Evolutionary conservation across 2,329 filamentous ascomycete genomes (phyloP).

Genomic region (Pestalotiopsis sp.): DNA sequence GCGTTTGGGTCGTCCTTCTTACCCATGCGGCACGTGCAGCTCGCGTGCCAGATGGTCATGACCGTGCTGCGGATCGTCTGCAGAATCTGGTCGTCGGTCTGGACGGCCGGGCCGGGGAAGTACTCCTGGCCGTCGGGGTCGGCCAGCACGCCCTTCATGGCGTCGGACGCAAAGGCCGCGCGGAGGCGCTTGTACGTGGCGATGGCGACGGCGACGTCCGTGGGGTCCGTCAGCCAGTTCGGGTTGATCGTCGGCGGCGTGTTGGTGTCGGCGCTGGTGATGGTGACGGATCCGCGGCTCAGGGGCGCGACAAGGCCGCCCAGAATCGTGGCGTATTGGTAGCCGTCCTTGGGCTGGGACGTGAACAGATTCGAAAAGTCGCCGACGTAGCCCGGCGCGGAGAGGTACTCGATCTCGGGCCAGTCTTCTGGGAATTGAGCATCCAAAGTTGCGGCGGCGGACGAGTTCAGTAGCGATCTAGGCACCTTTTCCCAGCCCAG

Average conservation of each 20-base stretch:
- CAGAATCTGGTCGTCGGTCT: constrained; percentile 16
- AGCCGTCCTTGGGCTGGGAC: constrained; percentile 17
- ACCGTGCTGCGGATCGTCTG: constrained; percentile 11
- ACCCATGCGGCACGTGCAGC: constrained; percentile 22
- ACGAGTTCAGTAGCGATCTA: background rate
- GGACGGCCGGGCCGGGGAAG: constrained; percentile 11
- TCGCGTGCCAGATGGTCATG: constrained; percentile 20
- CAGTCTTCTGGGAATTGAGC: constrained; percentile 29
- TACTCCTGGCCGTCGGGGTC: constrained; percentile 3
- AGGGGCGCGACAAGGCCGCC: constrained; percentile 6
- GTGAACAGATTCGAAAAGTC: constrained; percentile 11
- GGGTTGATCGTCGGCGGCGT: constrained; percentile 40
- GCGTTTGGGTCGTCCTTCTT: constrained; percentile 15
- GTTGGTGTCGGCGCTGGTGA: constrained; percentile 13
- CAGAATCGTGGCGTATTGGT: constrained; percentile 18
- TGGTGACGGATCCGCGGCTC: constrained; percentile 21
- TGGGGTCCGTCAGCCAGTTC: constrained; percentile 45
- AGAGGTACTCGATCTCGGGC: constrained; percentile 23
- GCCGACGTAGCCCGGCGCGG: constrained; percentile 17
- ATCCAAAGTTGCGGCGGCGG: background rate
- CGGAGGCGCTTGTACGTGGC: constrained; percentile 44
- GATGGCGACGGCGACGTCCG: constrained; percentile 47
- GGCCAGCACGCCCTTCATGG: constrained; percentile 10
- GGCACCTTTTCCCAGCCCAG: constrained; percentile 10
- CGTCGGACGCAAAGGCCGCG: constrained; percentile 20